phyloP scores from a whole-genome alignment of 139 green algal species.

The Parachlorella kessleri region DNA sequence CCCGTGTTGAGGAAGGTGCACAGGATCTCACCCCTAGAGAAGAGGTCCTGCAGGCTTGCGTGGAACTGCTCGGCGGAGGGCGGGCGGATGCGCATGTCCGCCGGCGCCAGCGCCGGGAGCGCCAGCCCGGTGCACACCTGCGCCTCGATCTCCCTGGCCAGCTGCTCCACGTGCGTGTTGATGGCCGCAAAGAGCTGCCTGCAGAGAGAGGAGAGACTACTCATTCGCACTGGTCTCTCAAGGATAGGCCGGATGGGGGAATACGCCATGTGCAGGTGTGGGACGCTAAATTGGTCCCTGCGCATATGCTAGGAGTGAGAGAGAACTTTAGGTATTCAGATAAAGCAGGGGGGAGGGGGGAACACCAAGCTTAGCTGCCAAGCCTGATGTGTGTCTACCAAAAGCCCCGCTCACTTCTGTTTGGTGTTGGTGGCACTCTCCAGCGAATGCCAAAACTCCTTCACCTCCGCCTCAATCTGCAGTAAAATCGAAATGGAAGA shows the following conservation, averaged over 20 bases:
- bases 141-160: conserved; percentile 52
- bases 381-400: too few relatives aligned
- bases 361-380: neutral
- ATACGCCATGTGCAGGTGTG: too few relatives aligned
- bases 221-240: too few relatives aligned
- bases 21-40: conserved; percentile 42
- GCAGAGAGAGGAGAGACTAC: too few relatives aligned
- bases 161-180: conserved; percentile 57
- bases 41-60: conserved; percentile 62
- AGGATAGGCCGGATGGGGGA: too few relatives aligned
- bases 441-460: conserved; percentile 69
- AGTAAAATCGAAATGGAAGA: neutral
- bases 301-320: too few relatives aligned
- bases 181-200: conserved; percentile 53
- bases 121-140: neutral
- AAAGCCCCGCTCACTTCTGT: conserved; percentile 30
- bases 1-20: neutral
- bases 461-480: conserved; percentile 64
- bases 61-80: conserved; percentile 67
- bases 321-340: too few relatives aligned
- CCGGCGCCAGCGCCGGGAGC: conserved; percentile 39
- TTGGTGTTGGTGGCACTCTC: conserved; percentile 64
- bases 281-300: too few relatives aligned
- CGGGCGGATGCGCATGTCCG: conserved; percentile 49
- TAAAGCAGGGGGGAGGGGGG: too few relatives aligned